Base-by-base conservation (phyloP, 2,329 filamentous ascomycete genomes). In the Rutstroemia sp. region DNA sequence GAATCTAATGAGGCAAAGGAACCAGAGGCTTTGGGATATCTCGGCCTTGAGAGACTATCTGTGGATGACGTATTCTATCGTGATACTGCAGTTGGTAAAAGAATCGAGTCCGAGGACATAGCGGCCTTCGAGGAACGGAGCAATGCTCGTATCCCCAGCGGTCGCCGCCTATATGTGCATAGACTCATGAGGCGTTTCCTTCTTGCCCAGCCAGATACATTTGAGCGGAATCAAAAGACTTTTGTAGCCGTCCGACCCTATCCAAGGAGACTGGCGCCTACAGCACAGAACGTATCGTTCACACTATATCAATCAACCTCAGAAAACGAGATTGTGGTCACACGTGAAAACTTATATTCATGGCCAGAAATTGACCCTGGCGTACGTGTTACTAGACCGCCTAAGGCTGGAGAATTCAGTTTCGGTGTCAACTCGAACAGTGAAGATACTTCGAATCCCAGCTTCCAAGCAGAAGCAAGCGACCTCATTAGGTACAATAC, bases 111-210 rank as follows among this genome's bases (percentile, higher is more conserved):
- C 27, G 61, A 61, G 23, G 66, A 69, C 12, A 34, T 34, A 30
- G 58, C 66, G 12, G 62, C 60, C n/a, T 57, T 67, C n/a, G 63
- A 67, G 56, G 52, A 60, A 27, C 3, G 51, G 59, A 12, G 63
- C 61, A 21, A 66, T 12, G 54, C 30, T 12, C 30, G 56, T 2
- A 63, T 76, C 1, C 73, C 76, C 1, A 67, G 68, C 5, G 79
- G 77, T 0, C 74, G 72, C 34, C 72, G 75, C 44, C 62, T 73
- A 2, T 78, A 75, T 53, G 73, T 77, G 2, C 64, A 75, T 54
- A 67, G 62, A 5, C 63, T 68, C 0, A 72, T 80, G 61, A 75
- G 70, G 58, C 69, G 68, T 25, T 69, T 75, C 27, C 64, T 81
- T 6, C 68, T 63, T 3, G 51, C 61, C 2, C 55, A 60, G 19